These are phyloP conservation scores for Curvularia lunata DNA, from an alignment of 2,329 filamentous ascomycete species.

Conservation along the genomic window DNA sequence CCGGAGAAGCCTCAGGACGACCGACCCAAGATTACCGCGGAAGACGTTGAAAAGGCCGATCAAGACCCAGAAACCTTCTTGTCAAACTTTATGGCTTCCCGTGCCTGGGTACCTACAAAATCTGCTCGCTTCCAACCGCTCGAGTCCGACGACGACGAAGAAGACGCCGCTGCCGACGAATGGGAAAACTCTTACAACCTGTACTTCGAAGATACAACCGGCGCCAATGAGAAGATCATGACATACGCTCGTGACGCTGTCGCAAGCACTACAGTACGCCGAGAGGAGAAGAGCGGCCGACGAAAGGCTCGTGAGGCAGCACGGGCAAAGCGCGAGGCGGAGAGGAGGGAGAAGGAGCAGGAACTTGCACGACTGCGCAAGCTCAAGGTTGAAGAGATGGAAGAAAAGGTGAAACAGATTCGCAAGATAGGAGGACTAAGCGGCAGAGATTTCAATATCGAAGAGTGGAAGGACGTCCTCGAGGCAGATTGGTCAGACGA, in stretches of 20 bases:
- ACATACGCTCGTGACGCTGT: conserved; percentile 89
- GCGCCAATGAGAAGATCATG: conserved; percentile 84
- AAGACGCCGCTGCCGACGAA: conserved; percentile 76
- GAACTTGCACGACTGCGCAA: conserved; percentile 85
- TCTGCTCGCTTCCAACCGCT: conserved; percentile 76
- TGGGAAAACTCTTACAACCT: conserved; percentile 95
- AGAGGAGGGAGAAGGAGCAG: conserved; percentile 75
- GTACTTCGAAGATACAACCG: conserved; percentile 89
- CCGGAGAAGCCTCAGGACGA: conserved; percentile 36
- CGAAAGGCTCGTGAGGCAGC: conserved; percentile 81
- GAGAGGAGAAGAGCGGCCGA: conserved; percentile 78
- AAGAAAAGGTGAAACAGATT: conserved; percentile 85
- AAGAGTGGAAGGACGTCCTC: conserved; percentile 84
- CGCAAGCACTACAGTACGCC: conserved; percentile 80
- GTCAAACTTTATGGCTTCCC: conserved; percentile 92
- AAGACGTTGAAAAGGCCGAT: conserved; percentile 74
- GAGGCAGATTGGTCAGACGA: conserved; percentile 89
- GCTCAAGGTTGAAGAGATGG: conserved; percentile 88
- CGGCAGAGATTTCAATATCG: conserved; percentile 70
- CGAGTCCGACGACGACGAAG: conserved; percentile 87
- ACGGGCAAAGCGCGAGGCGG: conserved; percentile 76
- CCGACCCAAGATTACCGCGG: conserved; percentile 52
- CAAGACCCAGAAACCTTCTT: conserved; percentile 90
- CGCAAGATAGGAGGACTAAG: conserved; percentile 84
- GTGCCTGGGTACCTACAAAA: conserved; percentile 81